Evolutionary conservation across 1,284 basidiomycete genomes (phyloP).

Genomic region (Leccinum angustisporum): DNA sequence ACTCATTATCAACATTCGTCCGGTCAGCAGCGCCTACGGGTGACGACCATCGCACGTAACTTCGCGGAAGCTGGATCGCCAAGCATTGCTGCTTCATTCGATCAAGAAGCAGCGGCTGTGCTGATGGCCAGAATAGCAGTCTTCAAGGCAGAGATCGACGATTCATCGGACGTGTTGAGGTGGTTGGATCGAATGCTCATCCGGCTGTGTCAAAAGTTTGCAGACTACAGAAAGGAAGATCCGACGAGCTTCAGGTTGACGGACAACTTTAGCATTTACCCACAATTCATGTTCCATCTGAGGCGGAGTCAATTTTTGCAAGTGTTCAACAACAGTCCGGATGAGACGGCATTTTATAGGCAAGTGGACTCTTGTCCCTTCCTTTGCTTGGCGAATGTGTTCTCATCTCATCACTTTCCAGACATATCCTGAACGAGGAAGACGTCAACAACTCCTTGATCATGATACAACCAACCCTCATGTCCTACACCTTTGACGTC

Average conservation of each 20-base stretch:
- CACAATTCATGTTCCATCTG: conserved; percentile 99
- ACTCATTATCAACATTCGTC: conserved; percentile 99
- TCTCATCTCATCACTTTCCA: conserved; percentile 32
- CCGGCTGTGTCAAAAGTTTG: conserved; percentile 98
- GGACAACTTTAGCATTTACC: conserved; percentile 99
- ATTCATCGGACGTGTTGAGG: conserved; percentile 93
- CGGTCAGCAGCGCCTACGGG: conserved; percentile 91
- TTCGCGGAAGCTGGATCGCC: conserved; percentile 97
- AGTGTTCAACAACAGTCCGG: conserved; percentile 99
- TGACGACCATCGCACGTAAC: conserved; percentile 95
- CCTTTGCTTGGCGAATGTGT: neutral
- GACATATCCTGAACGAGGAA: conserved; percentile 95
- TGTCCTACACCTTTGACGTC: conserved; percentile 96
- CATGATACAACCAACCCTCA: conserved; percentile 99
- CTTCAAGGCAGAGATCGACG: conserved; percentile 99
- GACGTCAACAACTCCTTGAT: conserved; percentile 99
- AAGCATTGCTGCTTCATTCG: conserved; percentile 91
- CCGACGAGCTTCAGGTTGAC: conserved; percentile 90
- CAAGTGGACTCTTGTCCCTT: conserved; percentile 33
- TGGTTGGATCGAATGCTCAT: conserved; percentile 99
- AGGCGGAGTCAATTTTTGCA: conserved; percentile 97
- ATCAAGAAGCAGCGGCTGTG: conserved; percentile 98
- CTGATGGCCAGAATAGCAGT: conserved; percentile 99
- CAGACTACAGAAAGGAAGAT: conserved; percentile 98
- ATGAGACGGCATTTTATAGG: conserved; percentile 99